Base-by-base conservation (phyloP, 1,284 basidiomycete species). In the Mycena citricolor region DNA sequence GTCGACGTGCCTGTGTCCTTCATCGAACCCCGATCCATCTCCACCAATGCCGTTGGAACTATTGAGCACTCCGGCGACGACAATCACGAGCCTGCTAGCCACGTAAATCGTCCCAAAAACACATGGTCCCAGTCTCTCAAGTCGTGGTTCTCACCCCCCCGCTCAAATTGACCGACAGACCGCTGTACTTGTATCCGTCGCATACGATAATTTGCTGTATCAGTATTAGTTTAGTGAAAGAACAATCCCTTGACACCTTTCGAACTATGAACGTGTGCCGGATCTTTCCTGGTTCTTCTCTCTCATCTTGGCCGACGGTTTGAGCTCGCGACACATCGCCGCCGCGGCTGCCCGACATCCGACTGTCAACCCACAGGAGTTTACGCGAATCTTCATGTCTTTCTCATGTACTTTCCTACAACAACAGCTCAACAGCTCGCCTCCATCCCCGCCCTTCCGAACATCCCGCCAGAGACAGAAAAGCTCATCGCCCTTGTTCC, bases 351-450 rank as follows among this genome's bases (percentile, higher is more conserved):
- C 30, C 34, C 24, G 39, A 34, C 32, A 31, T 40, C 22, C 38
- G 42, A 43, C 39, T 45, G 46, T 45, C 42, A 35, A 43, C 42
- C 29, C 30, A 20, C 26, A n/a, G n/a, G 23, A 38, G 8, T 21
- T 16, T 22, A 21, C n/a, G 22, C 47, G 28, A 44, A 44, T 24
- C 51, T 49, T 51, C 43, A 49, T 47, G 37, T 50, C 42, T 39
- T 39, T 39, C 31, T 44, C 45, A 90, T 90, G 87, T 90, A 90
- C 67, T 90, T 90, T 64, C 87, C 87, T 44, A 90, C 85, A 16
- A 81, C 83, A 24, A 79, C 85, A 39, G 84, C 87, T 20, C 71
- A 77, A 56, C 84, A 81, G 57, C 71, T 90, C 33, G 81, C 82
- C 17, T 79, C 79, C 16, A 70, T 74, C 22, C 83, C 86, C 34